Conservation (phyloP, 148 eudicot species). For the Rhododendron vialii region DNA sequence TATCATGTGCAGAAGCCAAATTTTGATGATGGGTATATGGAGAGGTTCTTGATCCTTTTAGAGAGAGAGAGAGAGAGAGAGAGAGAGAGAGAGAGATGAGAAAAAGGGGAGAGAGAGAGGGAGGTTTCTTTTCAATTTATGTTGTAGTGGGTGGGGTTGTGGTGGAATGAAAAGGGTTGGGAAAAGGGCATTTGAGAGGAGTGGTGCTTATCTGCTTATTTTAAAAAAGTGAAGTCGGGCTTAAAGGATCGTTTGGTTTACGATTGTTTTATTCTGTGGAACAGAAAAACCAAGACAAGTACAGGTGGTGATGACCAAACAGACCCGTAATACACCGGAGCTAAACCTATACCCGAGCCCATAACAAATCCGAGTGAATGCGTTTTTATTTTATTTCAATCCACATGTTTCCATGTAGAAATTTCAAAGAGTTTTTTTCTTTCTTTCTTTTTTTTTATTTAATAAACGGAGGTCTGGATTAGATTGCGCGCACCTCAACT, state of each 20-base stretch:
- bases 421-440: not conserved
- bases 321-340: not conserved
- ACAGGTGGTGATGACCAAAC: not conserved
- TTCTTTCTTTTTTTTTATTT: no score
- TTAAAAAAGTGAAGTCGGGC: not conserved
- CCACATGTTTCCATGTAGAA: not conserved
- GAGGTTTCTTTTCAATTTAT: not conserved
- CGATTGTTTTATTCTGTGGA: not conserved
- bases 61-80: not conserved
- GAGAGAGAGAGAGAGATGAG: not conserved
- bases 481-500: not conserved
- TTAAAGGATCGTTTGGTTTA: not conserved
- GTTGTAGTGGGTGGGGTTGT: not conserved
- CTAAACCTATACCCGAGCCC: not conserved
- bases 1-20: not conserved
- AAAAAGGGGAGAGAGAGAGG: not conserved
- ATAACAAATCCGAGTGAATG: not conserved
- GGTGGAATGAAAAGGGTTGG: not conserved
- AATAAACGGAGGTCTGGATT: not conserved
- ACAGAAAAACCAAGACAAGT: not conserved
- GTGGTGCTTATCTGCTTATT: constrained; percentile 1
- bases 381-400: no score
- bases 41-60: not conserved
- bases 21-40: not conserved
- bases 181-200: not conserved